Percentiles rank a stretch among this genome's conserved stretches.
These are phyloP conservation scores for Sparassis latifolia DNA, from an alignment of 1,284 basidiomycete genomes.

Conservation along the genomic window DNA sequence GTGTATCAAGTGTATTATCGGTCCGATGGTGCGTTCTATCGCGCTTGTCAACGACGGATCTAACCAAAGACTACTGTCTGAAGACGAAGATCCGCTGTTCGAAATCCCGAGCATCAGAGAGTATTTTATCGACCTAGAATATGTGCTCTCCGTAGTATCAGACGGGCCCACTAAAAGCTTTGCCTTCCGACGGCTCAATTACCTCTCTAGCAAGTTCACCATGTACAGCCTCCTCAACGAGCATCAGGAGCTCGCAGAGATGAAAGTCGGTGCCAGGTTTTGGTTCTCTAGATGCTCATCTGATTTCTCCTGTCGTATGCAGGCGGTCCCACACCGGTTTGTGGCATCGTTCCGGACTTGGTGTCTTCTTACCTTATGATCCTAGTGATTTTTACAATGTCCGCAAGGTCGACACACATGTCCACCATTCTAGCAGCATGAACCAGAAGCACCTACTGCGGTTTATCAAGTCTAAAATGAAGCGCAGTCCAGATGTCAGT, in stretches of 20 bases:
- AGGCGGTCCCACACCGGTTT: conserved; percentile 72
- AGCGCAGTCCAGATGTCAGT: conserved; percentile 66
- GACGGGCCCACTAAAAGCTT: conserved; percentile 96
- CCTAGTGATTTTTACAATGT: conserved; percentile 96
- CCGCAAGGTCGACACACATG: conserved; percentile 97
- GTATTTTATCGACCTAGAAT: conserved; percentile 97
- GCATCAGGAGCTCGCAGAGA: conserved; percentile 90
- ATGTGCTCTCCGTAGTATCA: conserved; percentile 77
- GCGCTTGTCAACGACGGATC: no score
- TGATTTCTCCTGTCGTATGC: conserved; percentile 1
- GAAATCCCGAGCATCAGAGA: conserved; percentile 85
- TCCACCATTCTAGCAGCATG: conserved; percentile 98
- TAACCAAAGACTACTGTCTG: no score
- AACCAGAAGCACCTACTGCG: conserved; percentile 99
- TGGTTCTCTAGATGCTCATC: conserved; percentile 1
- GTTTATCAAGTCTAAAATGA: conserved; percentile 98
- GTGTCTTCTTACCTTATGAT: neutral
- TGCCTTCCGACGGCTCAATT: conserved; percentile 90
- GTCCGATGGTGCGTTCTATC: conserved; percentile 27
- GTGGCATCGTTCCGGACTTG: conserved; percentile 8
- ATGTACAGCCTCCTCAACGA: conserved; percentile 94
- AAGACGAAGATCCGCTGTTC: conserved; percentile 52
- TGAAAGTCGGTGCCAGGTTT: conserved; percentile 66
- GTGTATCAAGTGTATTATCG: conserved; percentile 78
- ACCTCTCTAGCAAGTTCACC: conserved; percentile 92